Conservation (phyloP, 495 filamentous ascomycete genomes). For the Haplographium delicatum region DNA sequence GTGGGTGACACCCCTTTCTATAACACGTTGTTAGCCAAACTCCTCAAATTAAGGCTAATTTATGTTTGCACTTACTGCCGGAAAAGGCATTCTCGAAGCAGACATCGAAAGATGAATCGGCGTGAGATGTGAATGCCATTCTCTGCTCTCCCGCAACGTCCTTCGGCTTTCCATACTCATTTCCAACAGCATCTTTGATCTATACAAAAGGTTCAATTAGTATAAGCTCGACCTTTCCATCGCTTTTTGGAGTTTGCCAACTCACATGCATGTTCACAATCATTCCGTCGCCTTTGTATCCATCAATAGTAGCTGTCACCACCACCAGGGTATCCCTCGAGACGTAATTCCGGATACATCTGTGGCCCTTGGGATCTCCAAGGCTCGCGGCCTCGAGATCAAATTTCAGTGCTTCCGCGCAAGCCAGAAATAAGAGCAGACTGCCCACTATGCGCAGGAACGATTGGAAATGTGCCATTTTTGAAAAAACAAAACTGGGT, state of each 20-base stretch:
- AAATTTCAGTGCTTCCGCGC: conserved; percentile 82
- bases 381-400: conserved; percentile 69
- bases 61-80: conserved; percentile 41
- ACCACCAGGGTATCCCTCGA: conserved; percentile 92
- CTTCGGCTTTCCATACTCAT: conserved; percentile 87
- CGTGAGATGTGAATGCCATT: conserved; percentile 92
- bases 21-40: conserved; percentile 19
- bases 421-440: conserved; percentile 24
- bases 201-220: conserved; percentile 33
- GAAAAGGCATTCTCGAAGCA: conserved; percentile 88
- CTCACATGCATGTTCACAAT: conserved; percentile 91
- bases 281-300: conserved; percentile 87
- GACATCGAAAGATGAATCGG: conserved; percentile 92
- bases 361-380: conserved; percentile 59
- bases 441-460: conserved; percentile 22
- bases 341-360: conserved; percentile 98
- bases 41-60: too few species aligned
- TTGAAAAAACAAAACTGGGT: too few species aligned
- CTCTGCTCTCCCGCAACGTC: conserved; percentile 89
- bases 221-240: too few species aligned
- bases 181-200: conserved; percentile 93
- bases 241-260: too few species aligned
- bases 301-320: conserved; percentile 86
- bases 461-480: conserved; percentile 18
- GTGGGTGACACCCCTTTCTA: conserved; percentile 40